phyloP scores from a whole-genome alignment of 1,284 basidiomycete genomes.

The Cryptococcus sp. region DNA sequence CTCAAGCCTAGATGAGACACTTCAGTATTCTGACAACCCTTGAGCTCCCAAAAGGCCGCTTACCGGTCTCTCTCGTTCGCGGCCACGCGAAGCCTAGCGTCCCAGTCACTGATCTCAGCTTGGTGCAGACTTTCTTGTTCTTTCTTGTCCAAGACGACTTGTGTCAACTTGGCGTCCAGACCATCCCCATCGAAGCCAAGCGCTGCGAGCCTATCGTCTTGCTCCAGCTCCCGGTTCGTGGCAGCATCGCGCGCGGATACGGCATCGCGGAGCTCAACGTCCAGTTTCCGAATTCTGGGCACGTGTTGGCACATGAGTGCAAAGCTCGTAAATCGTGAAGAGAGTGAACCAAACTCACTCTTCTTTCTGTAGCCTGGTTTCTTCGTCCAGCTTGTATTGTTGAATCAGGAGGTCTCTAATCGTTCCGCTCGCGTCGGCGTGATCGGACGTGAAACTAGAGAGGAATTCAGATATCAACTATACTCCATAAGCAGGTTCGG shows the following conservation, averaged over 20 bases:
- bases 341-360: conserved; percentile 3
- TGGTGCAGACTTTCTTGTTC: no score
- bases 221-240: not conserved
- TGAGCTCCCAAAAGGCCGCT: no score
- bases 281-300: no score
- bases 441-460: not conserved
- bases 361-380: not conserved
- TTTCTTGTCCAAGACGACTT: no score
- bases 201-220: not conserved
- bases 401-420: not conserved
- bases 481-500: not conserved
- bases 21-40: no score
- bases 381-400: not conserved
- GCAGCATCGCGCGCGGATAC: no score
- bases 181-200: not conserved
- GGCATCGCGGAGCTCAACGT: no score
- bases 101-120: no score
- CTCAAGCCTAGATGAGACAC: no score
- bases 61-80: no score
- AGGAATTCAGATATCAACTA: not conserved
- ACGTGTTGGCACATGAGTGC: no score
- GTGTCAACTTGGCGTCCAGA: not conserved
- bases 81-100: no score
- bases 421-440: not conserved
- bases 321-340: not conserved